phyloP scores from a whole-genome alignment of 2,329 filamentous ascomycete species.

The Epichloe gansuensis region DNA sequence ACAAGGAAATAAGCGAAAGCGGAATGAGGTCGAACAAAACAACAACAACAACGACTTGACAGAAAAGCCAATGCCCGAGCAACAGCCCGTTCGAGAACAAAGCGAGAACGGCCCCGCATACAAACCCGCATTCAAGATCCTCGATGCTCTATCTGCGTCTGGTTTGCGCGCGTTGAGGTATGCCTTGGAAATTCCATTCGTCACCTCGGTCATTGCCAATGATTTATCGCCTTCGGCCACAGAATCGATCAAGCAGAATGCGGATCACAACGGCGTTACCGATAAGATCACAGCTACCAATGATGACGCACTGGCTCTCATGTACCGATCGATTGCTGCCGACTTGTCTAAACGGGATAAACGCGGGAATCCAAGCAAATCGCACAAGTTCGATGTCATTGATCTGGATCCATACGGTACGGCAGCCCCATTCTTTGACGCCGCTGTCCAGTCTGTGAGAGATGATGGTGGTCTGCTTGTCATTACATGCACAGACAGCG shows the following conservation, averaged over 20 bases:
- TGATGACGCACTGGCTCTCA: constrained; percentile 78
- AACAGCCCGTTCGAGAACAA: constrained; percentile 8
- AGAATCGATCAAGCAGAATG: constrained; percentile 70
- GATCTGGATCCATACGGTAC: constrained; percentile 95
- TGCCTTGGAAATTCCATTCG: constrained; percentile 77
- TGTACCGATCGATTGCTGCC: constrained; percentile 61
- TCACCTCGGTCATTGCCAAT: constrained; percentile 74
- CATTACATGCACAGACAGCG: constrained; percentile 92
- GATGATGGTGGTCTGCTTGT: constrained; percentile 82
- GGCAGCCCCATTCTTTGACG: constrained; percentile 82
- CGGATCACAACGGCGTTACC: constrained; percentile 65
- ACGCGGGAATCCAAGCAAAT: constrained; percentile 24
- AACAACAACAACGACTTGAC: background rate
- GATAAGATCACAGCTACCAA: constrained; percentile 59
- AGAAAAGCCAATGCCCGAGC: background rate
- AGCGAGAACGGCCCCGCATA: constrained; percentile 16
- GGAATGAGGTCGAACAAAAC: constrained; percentile 18
- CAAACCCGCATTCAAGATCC: constrained; percentile 56
- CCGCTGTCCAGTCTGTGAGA: constrained; percentile 70
- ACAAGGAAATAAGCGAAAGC: constrained; percentile 34
- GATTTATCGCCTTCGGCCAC: constrained; percentile 71
- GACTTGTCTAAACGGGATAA: constrained; percentile 32
- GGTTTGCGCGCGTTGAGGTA: constrained; percentile 86
- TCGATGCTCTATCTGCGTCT: constrained; percentile 89
- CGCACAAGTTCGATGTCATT: constrained; percentile 72